Base-by-base conservation (phyloP, 2,329 filamentous ascomycete species). In the Geosmithia putterillii region DNA sequence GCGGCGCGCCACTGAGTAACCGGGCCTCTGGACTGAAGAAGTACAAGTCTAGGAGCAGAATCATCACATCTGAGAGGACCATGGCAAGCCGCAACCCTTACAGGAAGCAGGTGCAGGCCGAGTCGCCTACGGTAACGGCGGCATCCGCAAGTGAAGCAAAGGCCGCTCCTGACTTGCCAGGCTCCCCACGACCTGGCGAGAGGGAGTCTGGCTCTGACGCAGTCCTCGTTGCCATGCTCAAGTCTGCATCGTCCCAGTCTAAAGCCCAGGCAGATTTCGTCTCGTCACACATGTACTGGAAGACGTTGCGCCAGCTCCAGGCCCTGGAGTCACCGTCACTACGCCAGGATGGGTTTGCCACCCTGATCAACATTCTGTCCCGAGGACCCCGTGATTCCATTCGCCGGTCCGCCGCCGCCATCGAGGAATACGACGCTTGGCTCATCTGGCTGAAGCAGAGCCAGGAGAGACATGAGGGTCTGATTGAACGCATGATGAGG, bases 251-350 rank as follows among this genome's bases (percentile, higher is more conserved):
- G 50, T 72, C 79, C 1, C 83, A 86, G 57, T 88, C 85, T 44
- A 79, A 85, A 51, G 79, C 83, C 20, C 78, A 84, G 47, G 84
- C 83, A 0, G 86, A 94, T 57, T 95, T 88, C 53, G 79, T 92
- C 41, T 82, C 82, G 23, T 83, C 86, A 1, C 86, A 94, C 52
- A 73, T 86, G 42, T 95, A 90, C 66, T 90, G 85, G 79, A 84
- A 82, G 56, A 88, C 86, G 0, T 65, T 90, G 22, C 79, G 85
- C 47, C 82, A 87, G 48, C 71, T 94, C 17, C 76, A 78, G 51
- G 72, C 71, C 43, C 61, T 84, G 44, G 69, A 67, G 37, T 80
- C 74, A 15, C 66, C 74, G 7, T 81, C 71, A 9, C 61, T 87
- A 23, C 76, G 76, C 20, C 71, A 73, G 43, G 72, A 87, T 55